Base-by-base conservation (phyloP, 805 yeast species). In the Kluyveromyces lactis region DNA sequence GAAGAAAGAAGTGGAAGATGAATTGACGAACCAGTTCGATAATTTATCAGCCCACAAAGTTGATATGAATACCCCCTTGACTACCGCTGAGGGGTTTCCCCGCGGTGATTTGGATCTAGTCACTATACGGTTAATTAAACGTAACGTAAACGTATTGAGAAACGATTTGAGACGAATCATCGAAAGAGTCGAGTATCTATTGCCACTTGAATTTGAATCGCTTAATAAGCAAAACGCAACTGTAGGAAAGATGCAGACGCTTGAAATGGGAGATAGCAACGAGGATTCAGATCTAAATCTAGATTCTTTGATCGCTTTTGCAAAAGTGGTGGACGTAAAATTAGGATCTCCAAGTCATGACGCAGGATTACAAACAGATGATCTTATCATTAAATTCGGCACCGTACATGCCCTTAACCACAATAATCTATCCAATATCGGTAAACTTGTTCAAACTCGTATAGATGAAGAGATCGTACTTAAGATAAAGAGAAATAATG, bases 61-160 rank as follows among this genome's bases (percentile, higher is more conserved):
- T 3, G 79, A 73, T 47, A 78, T 86, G 85, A 58, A 70, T 18
- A 79, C 89, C 1, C 67, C 77, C 0, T 59, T 90, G 42, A 60
- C 84, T 2, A 75, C 81, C 0, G 42, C 51, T 0, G 95, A 90
- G 52, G 96, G 97, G 16, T 90, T 75, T 51, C 98, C 98, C 1
- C 64, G 97, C 31, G 58, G 67, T 13, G 97, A 90, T 53, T 70
- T 90, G 19, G 95, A 90, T 51, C 82, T 90, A 4, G 75, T 86
- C 2, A 72, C 72, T 38, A 67, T 86, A 10, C 64, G 95, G 39
- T 56, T 72, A 8, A 54, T 79, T 1, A 64, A 96, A 42, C 72
- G 77, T 8, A 73, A 72, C 51, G 75, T 89, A 24, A 76, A 82
- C 26, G 66, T 82, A 38, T 64, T 82, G 29, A 67, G 80, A 42